These are phyloP conservation scores for Geranium rotundifolium DNA, from an alignment of 345 rosid species.

Conservation along the genomic window DNA sequence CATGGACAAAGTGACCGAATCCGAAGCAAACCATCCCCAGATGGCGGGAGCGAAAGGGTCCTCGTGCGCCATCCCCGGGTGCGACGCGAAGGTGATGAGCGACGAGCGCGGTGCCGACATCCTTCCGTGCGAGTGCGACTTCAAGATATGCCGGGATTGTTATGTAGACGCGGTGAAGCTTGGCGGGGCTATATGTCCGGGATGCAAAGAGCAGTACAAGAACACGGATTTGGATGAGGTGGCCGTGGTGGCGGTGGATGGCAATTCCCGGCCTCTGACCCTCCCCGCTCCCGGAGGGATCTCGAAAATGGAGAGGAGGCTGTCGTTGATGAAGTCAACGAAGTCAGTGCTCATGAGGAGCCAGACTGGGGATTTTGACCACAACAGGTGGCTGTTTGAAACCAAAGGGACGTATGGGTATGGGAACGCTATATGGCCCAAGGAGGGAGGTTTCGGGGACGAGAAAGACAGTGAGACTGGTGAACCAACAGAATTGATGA, in stretches of 20 bases:
- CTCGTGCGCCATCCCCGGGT: conserved; percentile 77
- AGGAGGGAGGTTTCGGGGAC: conserved; percentile 68
- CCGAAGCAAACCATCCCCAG: conserved; percentile 87
- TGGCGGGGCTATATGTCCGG: conserved; percentile 79
- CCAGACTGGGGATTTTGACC: conserved; percentile 95
- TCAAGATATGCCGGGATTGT: conserved; percentile 87
- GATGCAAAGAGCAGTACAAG: conserved; percentile 82
- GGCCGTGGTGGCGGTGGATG: conserved; percentile 33
- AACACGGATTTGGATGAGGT: conserved; percentile 62
- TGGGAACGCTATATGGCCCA: conserved; percentile 96
- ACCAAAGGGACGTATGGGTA: conserved; percentile 87
- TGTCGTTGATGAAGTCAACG: conserved; percentile 87
- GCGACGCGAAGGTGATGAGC: conserved; percentile 92
- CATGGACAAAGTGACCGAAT: conserved; percentile 92
- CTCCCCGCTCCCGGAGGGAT: conserved; percentile 45
- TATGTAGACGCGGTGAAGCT: conserved; percentile 82
- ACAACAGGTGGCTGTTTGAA: conserved; percentile 87
- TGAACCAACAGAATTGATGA: conserved; percentile 68
- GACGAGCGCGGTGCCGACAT: conserved; percentile 82
- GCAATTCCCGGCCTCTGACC: conserved; percentile 47
- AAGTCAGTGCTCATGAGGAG: conserved; percentile 80
- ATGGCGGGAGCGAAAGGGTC: conserved; percentile 98
- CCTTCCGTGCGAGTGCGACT: conserved; percentile 96
- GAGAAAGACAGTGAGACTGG: conserved; percentile 47
- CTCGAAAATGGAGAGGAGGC: conserved; percentile 85